phyloP scores from a whole-genome alignment of 768 basidiomycete species.

The Mrakia hoshinonis region DNA sequence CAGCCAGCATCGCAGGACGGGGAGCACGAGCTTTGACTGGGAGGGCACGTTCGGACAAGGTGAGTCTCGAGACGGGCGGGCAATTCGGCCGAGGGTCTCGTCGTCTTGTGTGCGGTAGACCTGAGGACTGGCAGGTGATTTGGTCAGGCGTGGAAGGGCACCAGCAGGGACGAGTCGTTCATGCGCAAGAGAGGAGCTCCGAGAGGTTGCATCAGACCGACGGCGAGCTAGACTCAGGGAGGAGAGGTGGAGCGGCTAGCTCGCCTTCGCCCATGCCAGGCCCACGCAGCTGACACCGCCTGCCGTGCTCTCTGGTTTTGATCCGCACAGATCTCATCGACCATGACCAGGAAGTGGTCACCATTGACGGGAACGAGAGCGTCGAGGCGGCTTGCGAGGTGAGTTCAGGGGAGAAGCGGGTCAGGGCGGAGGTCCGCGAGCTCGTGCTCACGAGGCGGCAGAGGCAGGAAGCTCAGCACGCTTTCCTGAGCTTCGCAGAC shows the following conservation, averaged over 20 bases:
- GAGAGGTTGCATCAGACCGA: too few relatives aligned
- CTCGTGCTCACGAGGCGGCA: background rate
- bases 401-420: background rate
- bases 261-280: background rate
- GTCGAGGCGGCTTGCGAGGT: slow-evolving; percentile 5
- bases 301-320: too few relatives aligned
- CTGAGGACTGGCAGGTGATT: too few relatives aligned
- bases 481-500: background rate
- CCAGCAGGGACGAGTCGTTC: too few relatives aligned
- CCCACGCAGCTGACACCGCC: background rate
- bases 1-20: background rate
- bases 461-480: background rate
- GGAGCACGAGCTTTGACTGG: background rate
- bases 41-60: slow-evolving; percentile 2
- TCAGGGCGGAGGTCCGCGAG: background rate
- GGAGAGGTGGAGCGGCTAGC: too few relatives aligned
- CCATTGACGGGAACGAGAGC: background rate
- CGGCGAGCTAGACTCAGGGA: too few relatives aligned
- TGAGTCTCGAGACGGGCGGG: background rate
- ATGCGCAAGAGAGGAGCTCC: too few relatives aligned
- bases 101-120: background rate
- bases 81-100: background rate
- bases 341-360: slow-evolving; percentile 3
- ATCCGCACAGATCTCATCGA: background rate
- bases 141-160: too few relatives aligned